These are phyloP conservation scores for Cupressus sempervirens DNA, from an alignment of 75 land plant genomes.

Conservation along the genomic window DNA sequence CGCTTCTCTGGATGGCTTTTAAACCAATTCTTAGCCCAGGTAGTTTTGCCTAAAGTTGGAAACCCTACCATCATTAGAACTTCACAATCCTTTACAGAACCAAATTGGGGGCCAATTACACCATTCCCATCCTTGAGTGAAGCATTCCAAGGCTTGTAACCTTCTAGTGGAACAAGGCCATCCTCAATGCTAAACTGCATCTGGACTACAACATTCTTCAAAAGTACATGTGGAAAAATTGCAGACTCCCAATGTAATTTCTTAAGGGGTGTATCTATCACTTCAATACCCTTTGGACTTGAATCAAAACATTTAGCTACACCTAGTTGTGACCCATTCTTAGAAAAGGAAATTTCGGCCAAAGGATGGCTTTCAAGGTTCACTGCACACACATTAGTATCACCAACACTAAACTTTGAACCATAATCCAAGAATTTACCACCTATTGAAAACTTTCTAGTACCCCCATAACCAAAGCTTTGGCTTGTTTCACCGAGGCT, in stretches of 20 bases:
- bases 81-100: slow-evolving; percentile 27
- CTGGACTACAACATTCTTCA: slow-evolving; percentile 52
- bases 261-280: slow-evolving; percentile 16
- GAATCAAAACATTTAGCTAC: slow-evolving; percentile 41
- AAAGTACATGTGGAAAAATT: slow-evolving; percentile 45
- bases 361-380: slow-evolving; percentile 40
- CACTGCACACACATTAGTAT: slow-evolving; percentile 51
- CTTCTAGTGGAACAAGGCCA: slow-evolving; percentile 42
- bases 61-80: slow-evolving; percentile 58
- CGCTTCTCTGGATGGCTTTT: slow-evolving; percentile 51
- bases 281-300: slow-evolving; percentile 32
- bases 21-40: slow-evolving; percentile 53
- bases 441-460: slow-evolving; percentile 45
- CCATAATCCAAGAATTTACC: slow-evolving; percentile 44
- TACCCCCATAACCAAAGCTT: slow-evolving; percentile 60
- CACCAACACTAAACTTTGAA: slow-evolving; percentile 41
- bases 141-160: slow-evolving; percentile 46
- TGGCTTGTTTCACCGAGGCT: slow-evolving; percentile 41
- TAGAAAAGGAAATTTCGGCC: slow-evolving; percentile 35
- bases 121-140: slow-evolving; percentile 40
- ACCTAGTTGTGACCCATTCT: slow-evolving; percentile 52
- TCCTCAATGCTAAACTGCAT: slow-evolving; percentile 40
- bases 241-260: slow-evolving; percentile 34
- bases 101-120: slow-evolving; percentile 30
- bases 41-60: slow-evolving; percentile 51